Conservation (phyloP, 129 eudicot genomes). For the sunflower (Helianthus annuus) region HanXRQr2.0-SUNRISE NC_035444.2:75174173-75174672, state of each 20-base stretch:
- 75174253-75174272: not conserved
- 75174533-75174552: not conserved
- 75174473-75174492: not conserved
- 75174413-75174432: not conserved
- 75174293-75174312: not conserved
- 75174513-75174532: not conserved
- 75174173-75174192: no score
- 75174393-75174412: not conserved
- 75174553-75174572: not conserved
- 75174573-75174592: not conserved
- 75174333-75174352: not conserved
- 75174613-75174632: not conserved
- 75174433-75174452: not conserved
- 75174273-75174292: not conserved
- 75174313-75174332: not conserved
- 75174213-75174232: no score
- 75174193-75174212: no score
- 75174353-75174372: not conserved
- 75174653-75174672: no score
- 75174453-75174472: not conserved
- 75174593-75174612: no score
- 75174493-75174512: not conserved
- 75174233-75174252: no score
- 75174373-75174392: no score
- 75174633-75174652: not conserved